Base-by-base conservation (phyloP, 73 alveolate genomes). In the Halteria grandinella region DNA sequence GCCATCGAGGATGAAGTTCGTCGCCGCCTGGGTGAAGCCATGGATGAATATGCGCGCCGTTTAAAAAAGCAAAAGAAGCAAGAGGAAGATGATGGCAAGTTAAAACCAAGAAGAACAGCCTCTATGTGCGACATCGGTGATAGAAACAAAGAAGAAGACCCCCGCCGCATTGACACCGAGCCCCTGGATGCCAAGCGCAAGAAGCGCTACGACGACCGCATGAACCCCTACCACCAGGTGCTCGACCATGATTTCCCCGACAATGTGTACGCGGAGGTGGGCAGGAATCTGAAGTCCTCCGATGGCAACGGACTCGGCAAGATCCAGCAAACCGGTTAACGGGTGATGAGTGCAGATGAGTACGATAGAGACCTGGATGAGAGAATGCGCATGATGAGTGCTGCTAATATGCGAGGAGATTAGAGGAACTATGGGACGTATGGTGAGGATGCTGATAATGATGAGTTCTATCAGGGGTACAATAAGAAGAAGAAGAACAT, bases 221-320 rank as follows among this genome's bases (percentile, higher is more conserved):
- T 18, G 37, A 62, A 62, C 25, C 78, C 78, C 6, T 62, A 40
- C 25, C 28, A 40, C 3, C 23, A 15, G 10, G 80, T 45, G 32
- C n/a, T n/a, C n/a, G n/a, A n/a, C n/a, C n/a, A n/a, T n/a, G 45
- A 47, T 25, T 45, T 25, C 55, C 80, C 80, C 32, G 75, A 31
- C 60, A 48, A 48, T 18, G 10, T 17, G 11, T 48, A 48, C 25
- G 60, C 60, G 7, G 60, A 48, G n/a, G n/a, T n/a, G n/a, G n/a
- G n/a, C n/a, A n/a, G n/a, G n/a, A n/a, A n/a, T n/a, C n/a, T n/a
- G n/a, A n/a, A n/a, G n/a, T n/a, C 15, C 50, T 39, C 15, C 18
- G 18, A 39, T 48, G 29, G 60, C 7, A 12, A 17, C 25, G 31
- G 60, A 17, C 10, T 48, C 60, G 18, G 18, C 32, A 48, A 48